These are phyloP conservation scores for Gastrolobium bilobum DNA, from an alignment of 306 rosid species.

Conservation along the genomic window DNA sequence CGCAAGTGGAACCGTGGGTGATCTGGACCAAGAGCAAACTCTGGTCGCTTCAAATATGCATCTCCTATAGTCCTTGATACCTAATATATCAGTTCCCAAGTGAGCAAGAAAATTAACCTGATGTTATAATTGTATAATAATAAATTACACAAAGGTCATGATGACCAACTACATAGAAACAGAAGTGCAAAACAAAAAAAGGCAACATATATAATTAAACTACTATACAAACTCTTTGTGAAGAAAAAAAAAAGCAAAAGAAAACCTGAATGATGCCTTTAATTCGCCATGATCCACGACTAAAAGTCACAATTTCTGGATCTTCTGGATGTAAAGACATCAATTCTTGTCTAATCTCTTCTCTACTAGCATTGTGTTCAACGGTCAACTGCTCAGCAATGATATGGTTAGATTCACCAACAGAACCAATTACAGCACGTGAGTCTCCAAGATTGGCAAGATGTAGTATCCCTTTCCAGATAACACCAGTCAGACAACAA, in stretches of 20 bases:
- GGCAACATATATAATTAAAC: not conserved
- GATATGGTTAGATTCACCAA: constrained; percentile 53
- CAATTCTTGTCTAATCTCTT: constrained; percentile 69
- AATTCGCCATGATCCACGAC: constrained; percentile 67
- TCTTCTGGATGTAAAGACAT: constrained; percentile 62
- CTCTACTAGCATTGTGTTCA: constrained; percentile 67
- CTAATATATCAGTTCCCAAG: constrained; percentile 45
- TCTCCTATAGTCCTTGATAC: constrained; percentile 80
- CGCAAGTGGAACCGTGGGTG: constrained; percentile 59
- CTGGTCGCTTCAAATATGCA: constrained; percentile 70
- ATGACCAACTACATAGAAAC: too few relatives aligned
- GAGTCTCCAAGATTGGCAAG: constrained; percentile 82
- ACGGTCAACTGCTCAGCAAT: constrained; percentile 59
- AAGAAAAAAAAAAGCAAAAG: not conserved
- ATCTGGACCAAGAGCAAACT: constrained; percentile 58
- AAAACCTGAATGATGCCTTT: constrained; percentile 78
- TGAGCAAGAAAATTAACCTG: not conserved
- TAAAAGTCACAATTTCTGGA: constrained; percentile 58
- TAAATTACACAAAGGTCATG: too few relatives aligned
- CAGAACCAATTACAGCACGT: constrained; percentile 69
- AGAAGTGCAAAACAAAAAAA: too few relatives aligned
- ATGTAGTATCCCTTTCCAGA: constrained; percentile 65
- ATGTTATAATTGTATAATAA: too few relatives aligned
- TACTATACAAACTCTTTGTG: constrained; percentile 1
- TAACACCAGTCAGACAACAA: constrained; percentile 71